These are phyloP conservation scores for Alternaria incomplexa DNA, from an alignment of 2,329 filamentous ascomycete species.

Conservation along the genomic window DNA sequence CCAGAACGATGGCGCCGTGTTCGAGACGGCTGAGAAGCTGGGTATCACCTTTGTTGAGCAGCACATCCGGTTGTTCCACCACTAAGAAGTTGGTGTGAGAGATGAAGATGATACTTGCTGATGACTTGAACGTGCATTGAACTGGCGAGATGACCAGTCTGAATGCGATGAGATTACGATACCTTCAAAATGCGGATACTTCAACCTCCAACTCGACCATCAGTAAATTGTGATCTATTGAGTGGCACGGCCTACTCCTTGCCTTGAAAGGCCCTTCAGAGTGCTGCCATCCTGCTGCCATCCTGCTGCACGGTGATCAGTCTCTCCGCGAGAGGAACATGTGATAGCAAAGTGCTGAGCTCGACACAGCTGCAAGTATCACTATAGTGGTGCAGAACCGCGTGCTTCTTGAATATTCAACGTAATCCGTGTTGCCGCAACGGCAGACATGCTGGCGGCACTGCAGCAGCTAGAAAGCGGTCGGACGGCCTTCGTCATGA, in stretches of 20 bases:
- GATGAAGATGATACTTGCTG: not conserved
- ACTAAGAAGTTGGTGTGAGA: constrained; percentile 59
- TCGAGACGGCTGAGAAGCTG: constrained; percentile 89
- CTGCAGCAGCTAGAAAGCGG: not conserved
- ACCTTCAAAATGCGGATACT: constrained; percentile 13
- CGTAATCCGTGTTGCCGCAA: not conserved
- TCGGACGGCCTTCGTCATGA: not conserved
- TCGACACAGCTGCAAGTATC: not conserved
- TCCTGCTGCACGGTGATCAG: not conserved
- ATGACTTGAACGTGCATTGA: constrained; percentile 9
- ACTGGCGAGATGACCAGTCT: not conserved
- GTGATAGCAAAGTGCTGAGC: not conserved
- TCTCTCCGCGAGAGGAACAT: not conserved
- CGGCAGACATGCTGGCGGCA: not conserved
- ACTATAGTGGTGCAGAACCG: not conserved
- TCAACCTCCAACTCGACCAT: not conserved
- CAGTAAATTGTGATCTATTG: not conserved
- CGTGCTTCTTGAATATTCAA: not conserved
- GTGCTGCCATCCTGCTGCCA: not conserved
- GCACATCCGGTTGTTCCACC: constrained; percentile 91
- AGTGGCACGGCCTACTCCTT: not conserved
- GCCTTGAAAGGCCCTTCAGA: not conserved
- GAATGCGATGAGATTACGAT: not conserved
- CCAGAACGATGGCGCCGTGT: constrained; percentile 81
- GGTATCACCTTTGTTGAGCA: constrained; percentile 96